These are phyloP conservation scores for Exophiala viscosa DNA, from an alignment of 2,329 filamentous ascomycete genomes.

Conservation along the genomic window DNA sequence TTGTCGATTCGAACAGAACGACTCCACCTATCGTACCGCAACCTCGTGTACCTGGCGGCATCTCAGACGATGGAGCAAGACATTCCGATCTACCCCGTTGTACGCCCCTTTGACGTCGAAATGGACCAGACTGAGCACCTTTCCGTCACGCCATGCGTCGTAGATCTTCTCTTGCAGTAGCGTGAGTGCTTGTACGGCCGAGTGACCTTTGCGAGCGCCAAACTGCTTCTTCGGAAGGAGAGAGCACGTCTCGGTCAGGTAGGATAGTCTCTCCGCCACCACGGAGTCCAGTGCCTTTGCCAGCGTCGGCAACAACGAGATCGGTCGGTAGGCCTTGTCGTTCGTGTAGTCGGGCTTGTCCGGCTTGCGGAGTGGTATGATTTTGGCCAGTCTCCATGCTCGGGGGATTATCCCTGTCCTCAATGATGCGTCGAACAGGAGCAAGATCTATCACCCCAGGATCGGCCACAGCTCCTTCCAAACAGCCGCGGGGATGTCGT, in stretches of 20 bases:
- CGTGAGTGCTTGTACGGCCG: conserved; percentile 1
- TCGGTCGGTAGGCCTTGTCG: conserved; percentile 28
- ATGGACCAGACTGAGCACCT: no score
- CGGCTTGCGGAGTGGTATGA: conserved; percentile 29
- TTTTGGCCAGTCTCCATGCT: conserved; percentile 23
- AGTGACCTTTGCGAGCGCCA: background rate
- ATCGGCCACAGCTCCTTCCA: conserved; percentile 29
- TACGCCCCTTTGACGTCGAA: conserved; percentile 43
- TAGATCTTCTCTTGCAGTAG: conserved; percentile 7
- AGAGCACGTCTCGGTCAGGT: conserved; percentile 16
- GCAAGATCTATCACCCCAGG: conserved; percentile 25
- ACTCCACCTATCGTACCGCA: conserved; percentile 28
- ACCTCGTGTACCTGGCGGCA: conserved; percentile 29
- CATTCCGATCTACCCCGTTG: conserved; percentile 39
- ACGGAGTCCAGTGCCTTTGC: conserved; percentile 25
- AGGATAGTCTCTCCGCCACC: conserved; percentile 18
- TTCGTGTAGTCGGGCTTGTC: conserved; percentile 29
- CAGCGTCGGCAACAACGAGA: conserved; percentile 29
- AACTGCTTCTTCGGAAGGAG: conserved; percentile 14
- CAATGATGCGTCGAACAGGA: conserved; percentile 25
- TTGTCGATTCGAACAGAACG: conserved; percentile 25
- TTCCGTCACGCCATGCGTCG: conserved; percentile 25
- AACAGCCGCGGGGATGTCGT: conserved; percentile 26
- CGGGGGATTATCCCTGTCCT: conserved; percentile 18
- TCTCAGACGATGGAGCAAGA: conserved; percentile 35